Conservation (phyloP, 2,329 filamentous ascomycete genomes). For the Ceratocystis eucalypticola region DNA sequence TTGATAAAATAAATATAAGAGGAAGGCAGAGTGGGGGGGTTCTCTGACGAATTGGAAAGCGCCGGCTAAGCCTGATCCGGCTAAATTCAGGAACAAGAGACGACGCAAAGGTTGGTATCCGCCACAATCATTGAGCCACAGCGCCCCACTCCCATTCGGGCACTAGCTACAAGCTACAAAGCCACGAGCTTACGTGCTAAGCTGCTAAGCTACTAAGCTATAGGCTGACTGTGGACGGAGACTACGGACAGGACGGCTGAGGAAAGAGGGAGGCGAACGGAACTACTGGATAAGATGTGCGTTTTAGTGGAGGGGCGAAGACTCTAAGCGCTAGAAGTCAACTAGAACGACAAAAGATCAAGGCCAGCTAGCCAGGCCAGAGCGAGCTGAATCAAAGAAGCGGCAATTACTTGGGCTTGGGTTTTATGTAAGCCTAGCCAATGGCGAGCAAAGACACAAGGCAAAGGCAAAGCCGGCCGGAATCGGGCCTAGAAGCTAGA, state of each 20-base stretch:
- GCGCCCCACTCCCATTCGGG: no score
- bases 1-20: not conserved
- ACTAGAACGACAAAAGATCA: not conserved
- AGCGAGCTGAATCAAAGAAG: not conserved
- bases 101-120: not conserved
- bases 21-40: not conserved
- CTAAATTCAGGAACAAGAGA: constrained; percentile 1
- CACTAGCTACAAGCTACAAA: not conserved
- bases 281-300: not conserved
- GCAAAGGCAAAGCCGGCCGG: not conserved
- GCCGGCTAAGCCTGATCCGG: not conserved
- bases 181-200: not conserved
- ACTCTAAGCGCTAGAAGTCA: not conserved
- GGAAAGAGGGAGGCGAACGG: not conserved
- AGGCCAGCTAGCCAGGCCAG: not conserved
- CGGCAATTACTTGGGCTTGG: no score
- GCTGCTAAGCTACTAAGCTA: not conserved
- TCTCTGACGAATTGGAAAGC: not conserved
- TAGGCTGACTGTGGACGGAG: not conserved
- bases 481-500: not conserved
- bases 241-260: not conserved
- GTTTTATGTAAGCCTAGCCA: not conserved
- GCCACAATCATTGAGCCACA: not conserved
- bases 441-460: not conserved
- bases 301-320: not conserved